Base-by-base conservation (phyloP, 2,329 filamentous ascomycete genomes). In the Raffaelea albimanens region DNA sequence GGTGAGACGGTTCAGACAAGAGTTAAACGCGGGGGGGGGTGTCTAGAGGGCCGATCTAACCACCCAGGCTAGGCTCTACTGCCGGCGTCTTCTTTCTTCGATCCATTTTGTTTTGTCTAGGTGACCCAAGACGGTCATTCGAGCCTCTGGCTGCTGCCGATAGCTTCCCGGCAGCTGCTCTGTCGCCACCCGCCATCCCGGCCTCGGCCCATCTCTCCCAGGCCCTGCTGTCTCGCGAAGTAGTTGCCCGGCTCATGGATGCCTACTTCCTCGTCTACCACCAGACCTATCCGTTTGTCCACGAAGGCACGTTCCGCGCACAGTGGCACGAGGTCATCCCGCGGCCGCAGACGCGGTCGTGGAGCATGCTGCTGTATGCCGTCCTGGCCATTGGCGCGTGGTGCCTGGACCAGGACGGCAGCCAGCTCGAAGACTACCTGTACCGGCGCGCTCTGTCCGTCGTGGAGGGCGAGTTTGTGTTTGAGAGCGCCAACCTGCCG, bases 401-500 rank as follows among this genome's bases (percentile, higher is more conserved):
- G 46, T 48, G 46, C 10, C 20, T 44, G 1, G 4, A 47, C 40
- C 40, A 44, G 19, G 46, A 48, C 16, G 19, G 22, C 5, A 42
- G 36, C 9, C 16, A 14, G 23, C 25, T 44, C 10, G 42, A 48
- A 13, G n/a, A 44, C 42, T 20, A 41, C 11, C 42, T 48, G 25
- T 48, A 48, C 42, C 46, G 40, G 23, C 23, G 16, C 14, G 46
- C 46, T 7, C 25, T 48, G 18, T 25, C 46, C 4, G 19, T 40
- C 16, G 46, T 34, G 22, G 31, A 48, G 20, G 46, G 44, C 36
- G 46, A 44, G 46, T 48, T 36, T 19, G 19, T 48, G 19, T 48
- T 48, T 41, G 46, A 48, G 36, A 48, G 46, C 38, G 46, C 46
- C 23, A 48, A 44, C 38, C 46, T 48, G 4, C 33, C 46, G n/a